Base-by-base conservation (phyloP, 805 yeast species). In the Brettanomyces naardenensis region DNA sequence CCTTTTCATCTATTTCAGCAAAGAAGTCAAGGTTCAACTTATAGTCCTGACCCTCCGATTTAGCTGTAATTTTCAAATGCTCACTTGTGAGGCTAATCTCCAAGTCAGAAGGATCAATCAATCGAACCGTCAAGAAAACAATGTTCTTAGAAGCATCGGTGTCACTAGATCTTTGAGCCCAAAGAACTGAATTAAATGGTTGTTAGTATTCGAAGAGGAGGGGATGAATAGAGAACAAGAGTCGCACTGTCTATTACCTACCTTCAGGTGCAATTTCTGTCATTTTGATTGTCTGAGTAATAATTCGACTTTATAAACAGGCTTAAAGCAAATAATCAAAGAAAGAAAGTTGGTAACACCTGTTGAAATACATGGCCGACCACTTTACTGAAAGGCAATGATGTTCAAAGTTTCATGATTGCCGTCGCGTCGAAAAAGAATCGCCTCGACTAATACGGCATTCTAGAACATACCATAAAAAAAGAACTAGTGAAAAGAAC, bases 91-190 rank as follows among this genome's bases (percentile, higher is more conserved):
- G 66, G 37, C 78, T 75, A 40, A 87, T 65, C 43, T 75, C 69
- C 31, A 80, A 73, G 39, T 75, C 64, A 35, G 63, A 69, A 20
- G 89, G 75, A 57, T 89, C 95, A 19, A 78, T 70, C 21, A 85
- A 76, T 43, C 73, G 70, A 38, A 90, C 72, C 0, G 95, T 88
- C 40, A 90, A 61, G 58, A 71, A 82, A 17, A 92, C 50, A 27
- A 87, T 54, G 61, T 90, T 90, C 62, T 85, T 89, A 22, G 73
- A 67, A 9, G 74, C 72, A 28, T 80, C 94, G 4, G 69, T 61
- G n/a, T 69, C 80, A 54, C 70, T 78, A 39, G 96, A 87, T 64
- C 98, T 85, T 69, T 90, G 98, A 10, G 98, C 97, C 98, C 98
- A 90, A 57, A 78, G 68, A 29, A 86, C 90, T 67, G 14, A 9